Conservation (phyloP, 2,329 filamentous ascomycete species). For the Ramularia endophylla region DNA sequence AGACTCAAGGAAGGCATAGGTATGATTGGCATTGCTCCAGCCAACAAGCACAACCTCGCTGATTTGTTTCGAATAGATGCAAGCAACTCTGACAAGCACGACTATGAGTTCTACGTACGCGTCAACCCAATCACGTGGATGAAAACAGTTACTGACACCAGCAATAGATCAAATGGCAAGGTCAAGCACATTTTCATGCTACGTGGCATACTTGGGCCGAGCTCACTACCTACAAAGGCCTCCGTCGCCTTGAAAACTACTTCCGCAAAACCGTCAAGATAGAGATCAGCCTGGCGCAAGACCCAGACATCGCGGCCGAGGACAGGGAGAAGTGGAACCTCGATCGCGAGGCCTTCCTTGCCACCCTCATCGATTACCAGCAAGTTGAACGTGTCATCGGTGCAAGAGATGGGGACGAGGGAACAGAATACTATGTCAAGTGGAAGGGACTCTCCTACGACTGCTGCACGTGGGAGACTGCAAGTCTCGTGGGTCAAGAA, state of each 20-base stretch:
- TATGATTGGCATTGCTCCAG: conserved; percentile 17
- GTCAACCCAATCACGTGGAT: conserved; percentile 1
- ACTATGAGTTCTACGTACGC: conserved; percentile 71
- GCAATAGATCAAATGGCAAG: conserved; percentile 88
- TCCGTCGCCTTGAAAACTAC: conserved; percentile 91
- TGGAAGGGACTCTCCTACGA: conserved; percentile 85
- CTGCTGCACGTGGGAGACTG: conserved; percentile 87
- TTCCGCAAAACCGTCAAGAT: conserved; percentile 75
- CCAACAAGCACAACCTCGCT: not conserved
- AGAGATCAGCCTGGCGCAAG: conserved; percentile 70
- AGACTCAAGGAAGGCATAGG: conserved; percentile 61
- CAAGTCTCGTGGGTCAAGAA: conserved; percentile 65
- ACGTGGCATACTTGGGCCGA: conserved; percentile 83
- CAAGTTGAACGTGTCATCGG: conserved; percentile 91
- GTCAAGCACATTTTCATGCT: conserved; percentile 88
- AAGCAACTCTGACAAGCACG: conserved; percentile 53
- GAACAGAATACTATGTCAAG: conserved; percentile 87
- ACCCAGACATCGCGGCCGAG: conserved; percentile 70
- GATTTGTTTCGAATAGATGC: conserved; percentile 17
- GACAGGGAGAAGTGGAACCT: conserved; percentile 90
- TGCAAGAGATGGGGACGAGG: conserved; percentile 70
- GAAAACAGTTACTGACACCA: conserved; percentile 17
- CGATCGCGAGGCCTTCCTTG: conserved; percentile 85
- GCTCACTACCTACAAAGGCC: conserved; percentile 72
- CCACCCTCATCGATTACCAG: conserved; percentile 83